Percentiles rank a stretch among this genome's conserved stretches.
These are phyloP conservation scores for Fraxinus nigra DNA, from an alignment of 305 asterid genomes.

Conservation along the genomic window DNA sequence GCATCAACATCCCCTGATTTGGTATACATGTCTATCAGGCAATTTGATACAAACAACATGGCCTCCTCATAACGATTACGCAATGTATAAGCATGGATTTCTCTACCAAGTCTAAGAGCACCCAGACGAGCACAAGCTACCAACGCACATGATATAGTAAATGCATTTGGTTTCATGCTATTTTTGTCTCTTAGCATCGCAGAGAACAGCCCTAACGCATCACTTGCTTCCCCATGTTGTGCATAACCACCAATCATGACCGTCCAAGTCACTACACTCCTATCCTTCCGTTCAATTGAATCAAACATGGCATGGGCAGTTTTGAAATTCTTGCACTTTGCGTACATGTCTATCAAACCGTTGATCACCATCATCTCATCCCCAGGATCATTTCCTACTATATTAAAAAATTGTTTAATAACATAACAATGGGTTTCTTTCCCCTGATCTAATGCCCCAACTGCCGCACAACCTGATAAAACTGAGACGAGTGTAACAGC, in stretches of 20 bases:
- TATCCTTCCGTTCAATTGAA: conserved; percentile 39
- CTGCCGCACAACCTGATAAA: conserved; percentile 76
- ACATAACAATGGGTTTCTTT: conserved; percentile 65
- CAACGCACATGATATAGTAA: conserved; percentile 70
- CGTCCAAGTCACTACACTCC: conserved; percentile 89
- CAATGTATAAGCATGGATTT: conserved; percentile 62
- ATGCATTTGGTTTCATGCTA: conserved; percentile 60
- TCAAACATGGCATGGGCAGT: conserved; percentile 56
- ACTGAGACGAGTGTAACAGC: conserved; percentile 70
- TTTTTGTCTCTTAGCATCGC: conserved; percentile 48
- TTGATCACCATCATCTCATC: conserved; percentile 78
- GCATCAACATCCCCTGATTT: conserved; percentile 80
- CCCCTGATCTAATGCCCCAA: conserved; percentile 56
- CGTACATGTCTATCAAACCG: conserved; percentile 76
- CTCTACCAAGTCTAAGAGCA: conserved; percentile 59
- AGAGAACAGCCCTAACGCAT: conserved; percentile 56
- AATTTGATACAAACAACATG: conserved; percentile 65
- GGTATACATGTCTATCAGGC: conserved; percentile 81
- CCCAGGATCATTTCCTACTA: conserved; percentile 50
- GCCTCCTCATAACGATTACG: conserved; percentile 55
- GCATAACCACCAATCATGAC: conserved; percentile 85
- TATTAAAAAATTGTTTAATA: conserved; percentile 38
- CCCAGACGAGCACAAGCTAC: conserved; percentile 82
- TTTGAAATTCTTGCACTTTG: conserved; percentile 57
- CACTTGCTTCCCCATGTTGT: conserved; percentile 76